These are phyloP conservation scores for Hymenochaete sp. DNA, from an alignment of 1,284 basidiomycete genomes.

Conservation along the genomic window DNA sequence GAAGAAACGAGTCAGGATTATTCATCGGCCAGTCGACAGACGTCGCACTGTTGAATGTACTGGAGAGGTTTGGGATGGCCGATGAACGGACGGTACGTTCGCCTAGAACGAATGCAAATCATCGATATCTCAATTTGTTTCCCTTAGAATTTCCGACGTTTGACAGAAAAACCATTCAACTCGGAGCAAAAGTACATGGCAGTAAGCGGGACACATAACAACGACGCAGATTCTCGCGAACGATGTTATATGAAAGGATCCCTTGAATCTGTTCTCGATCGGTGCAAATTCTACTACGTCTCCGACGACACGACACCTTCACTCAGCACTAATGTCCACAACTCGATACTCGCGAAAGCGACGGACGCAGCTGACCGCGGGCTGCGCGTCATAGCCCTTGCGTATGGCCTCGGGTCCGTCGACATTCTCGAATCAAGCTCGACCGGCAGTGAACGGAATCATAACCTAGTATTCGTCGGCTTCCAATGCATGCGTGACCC, in stretches of 20 bases:
- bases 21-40: constrained; percentile 90
- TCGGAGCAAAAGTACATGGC: constrained; percentile 93
- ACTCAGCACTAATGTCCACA: constrained; percentile 61
- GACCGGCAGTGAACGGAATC: constrained; percentile 24
- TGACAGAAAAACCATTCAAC: constrained; percentile 80
- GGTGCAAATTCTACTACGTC: constrained; percentile 84
- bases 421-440: constrained; percentile 30
- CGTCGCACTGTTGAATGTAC: constrained; percentile 81
- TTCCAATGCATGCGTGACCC: constrained; percentile 96
- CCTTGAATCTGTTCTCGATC: constrained; percentile 78
- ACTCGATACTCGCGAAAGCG: constrained; percentile 62
- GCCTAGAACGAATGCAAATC: neutral
- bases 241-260: constrained; percentile 91
- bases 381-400: constrained; percentile 84
- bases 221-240: constrained; percentile 45
- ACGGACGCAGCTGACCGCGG: constrained; percentile 67
- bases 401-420: constrained; percentile 66
- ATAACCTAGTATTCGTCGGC: constrained; percentile 79
- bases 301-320: constrained; percentile 74
- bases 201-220: constrained; percentile 54
- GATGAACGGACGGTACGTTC: constrained; percentile 38
- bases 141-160: constrained; percentile 61
- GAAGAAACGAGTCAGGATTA: constrained; percentile 50
- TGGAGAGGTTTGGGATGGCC: constrained; percentile 59
- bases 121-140: neutral